These are phyloP conservation scores for Cicer chorassanicum DNA, from an alignment of 306 rosid species.

Conservation along the genomic window DNA sequence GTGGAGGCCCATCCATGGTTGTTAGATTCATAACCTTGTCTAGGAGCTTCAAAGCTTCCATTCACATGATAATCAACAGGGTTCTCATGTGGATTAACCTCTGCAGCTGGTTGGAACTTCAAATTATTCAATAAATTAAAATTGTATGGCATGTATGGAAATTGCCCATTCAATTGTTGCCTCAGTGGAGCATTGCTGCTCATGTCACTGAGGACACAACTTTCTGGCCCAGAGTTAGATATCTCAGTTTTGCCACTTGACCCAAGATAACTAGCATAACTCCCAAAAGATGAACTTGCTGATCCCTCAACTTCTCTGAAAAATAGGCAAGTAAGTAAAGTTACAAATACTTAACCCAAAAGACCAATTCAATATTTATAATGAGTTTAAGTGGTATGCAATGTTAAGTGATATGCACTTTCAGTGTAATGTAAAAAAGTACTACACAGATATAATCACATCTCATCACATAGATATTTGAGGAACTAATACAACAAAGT, in stretches of 20 bases:
- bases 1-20: slow-evolving; percentile 79
- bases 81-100: slow-evolving; percentile 63
- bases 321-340: neutral
- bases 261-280: slow-evolving; percentile 38
- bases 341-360: neutral
- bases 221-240: slow-evolving; percentile 37
- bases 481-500: no score
- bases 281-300: slow-evolving; percentile 47
- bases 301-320: slow-evolving; percentile 81
- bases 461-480: no score
- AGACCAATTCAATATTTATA: neutral
- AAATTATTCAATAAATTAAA: slow-evolving; percentile 56
- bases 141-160: slow-evolving; percentile 75
- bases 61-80: slow-evolving; percentile 63
- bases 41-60: slow-evolving; percentile 68
- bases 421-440: no score
- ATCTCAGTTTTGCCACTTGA: slow-evolving; percentile 32
- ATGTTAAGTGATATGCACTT: no score
- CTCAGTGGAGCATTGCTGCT: slow-evolving; percentile 56
- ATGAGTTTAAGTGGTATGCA: no score
- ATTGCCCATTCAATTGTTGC: slow-evolving; percentile 62
- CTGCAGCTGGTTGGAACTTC: slow-evolving; percentile 64
- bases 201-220: slow-evolving; percentile 27
- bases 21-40: slow-evolving; percentile 57
- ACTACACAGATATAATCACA: no score